Evolutionary conservation across 2,329 filamentous ascomycete species (phyloP), one percentile per base, ranked within the genome.

Genomic region (Pyrenophora graminea): DNA sequence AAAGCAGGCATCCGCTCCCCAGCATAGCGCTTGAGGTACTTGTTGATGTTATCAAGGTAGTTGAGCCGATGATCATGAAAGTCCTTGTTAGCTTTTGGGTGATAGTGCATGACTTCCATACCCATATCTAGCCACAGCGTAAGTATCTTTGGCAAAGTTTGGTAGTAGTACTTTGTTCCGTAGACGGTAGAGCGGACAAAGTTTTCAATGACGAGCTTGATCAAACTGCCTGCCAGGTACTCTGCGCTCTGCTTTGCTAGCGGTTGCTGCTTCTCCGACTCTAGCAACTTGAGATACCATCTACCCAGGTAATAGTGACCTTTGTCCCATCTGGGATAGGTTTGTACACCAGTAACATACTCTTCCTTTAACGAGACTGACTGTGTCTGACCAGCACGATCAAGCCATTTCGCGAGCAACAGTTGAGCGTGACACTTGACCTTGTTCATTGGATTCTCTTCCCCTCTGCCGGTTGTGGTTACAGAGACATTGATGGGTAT

Each of bases 281-380:
- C 93, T 3, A 97, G 79, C 3, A 97, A 83, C 73, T 97, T 99
- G 71, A 96, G 95, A 80, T 99, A 99, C 74, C 97, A 91, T 39
- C 93, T 91, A 4, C 94, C 94, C 8, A 99, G 82, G 71, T 97
- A 96, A 71, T 97, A 99, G 69, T 97, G 93, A 0, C 91, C 92
- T 73, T 97, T 97, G 70, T 99, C 94, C 92, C 93, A 99, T 44
- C 85, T 85, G 4, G 79, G 76, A 56, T 72, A 77, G 2, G 84
- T 85, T 67, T 83, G 86, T n/a, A 89, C 84, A 1, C 92, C 92
- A 59, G 88, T 84, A 56, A 91, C 87, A 64, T 97, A 99, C 21
- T 69, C 66, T 17, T 70, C 67, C 67, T 90, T 90, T 57, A 97
- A 82, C 3, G 89, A 85, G 38, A 85, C 82, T 3, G 90, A 89